phyloP scores from a whole-genome alignment of 768 basidiomycete genomes.

The Boletus sensibilis region DNA sequence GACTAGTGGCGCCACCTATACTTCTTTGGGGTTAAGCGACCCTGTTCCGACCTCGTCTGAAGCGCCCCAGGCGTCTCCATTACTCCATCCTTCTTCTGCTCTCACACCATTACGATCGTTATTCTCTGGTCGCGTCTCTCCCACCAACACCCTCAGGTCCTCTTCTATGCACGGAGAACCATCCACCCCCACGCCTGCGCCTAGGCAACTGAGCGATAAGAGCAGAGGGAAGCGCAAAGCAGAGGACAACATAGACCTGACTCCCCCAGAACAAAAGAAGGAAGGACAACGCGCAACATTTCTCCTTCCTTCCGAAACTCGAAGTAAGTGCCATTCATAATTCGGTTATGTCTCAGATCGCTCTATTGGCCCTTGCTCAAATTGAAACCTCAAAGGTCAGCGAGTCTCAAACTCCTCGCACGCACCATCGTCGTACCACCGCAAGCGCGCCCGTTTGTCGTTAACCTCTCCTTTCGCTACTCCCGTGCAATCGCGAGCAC shows the following conservation, averaged over 20 bases:
- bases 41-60: conserved; percentile 15
- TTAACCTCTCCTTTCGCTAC: conserved; percentile 35
- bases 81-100: conserved; percentile 15
- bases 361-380: conserved; percentile 26
- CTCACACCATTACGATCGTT: conserved; percentile 21
- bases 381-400: conserved; percentile 41
- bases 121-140: conserved; percentile 11
- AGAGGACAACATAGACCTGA: conserved; percentile 66
- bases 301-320: conserved; percentile 51
- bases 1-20: conserved; percentile 15
- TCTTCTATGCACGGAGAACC: conserved; percentile 23
- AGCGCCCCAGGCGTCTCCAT: conserved; percentile 5
- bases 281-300: conserved; percentile 57
- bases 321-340: conserved; percentile 45
- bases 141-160: conserved; percentile 9
- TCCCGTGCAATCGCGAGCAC: conserved; percentile 31
- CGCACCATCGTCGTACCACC: conserved; percentile 71
- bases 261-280: conserved; percentile 62
- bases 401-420: conserved; percentile 54
- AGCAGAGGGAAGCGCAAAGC: conserved; percentile 69
- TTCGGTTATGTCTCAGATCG: conserved; percentile 19
- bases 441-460: conserved; percentile 67
- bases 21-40: conserved; percentile 19
- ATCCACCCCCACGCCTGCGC: conserved; percentile 34
- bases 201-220: conserved; percentile 34